A percentile compares a stretch with the other conserved stretches of the same genome.
These are phyloP conservation scores for Sugiyamaella qingdaonensis DNA, from an alignment of 805 yeast species.

Conservation along the genomic window DNA sequence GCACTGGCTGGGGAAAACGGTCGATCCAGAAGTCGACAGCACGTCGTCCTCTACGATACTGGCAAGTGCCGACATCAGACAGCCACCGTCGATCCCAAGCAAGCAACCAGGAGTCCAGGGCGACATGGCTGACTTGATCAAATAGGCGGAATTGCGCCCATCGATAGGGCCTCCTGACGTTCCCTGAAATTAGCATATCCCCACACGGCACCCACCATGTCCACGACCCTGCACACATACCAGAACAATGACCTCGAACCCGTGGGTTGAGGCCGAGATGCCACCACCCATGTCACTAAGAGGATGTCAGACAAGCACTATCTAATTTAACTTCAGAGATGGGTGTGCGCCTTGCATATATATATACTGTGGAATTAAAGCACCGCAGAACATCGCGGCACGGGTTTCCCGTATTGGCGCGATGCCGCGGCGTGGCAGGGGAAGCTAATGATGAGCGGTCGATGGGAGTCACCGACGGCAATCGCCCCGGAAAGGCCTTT, in stretches of 20 bases:
- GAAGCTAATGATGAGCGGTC: too few relatives aligned
- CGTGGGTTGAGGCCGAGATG: not conserved
- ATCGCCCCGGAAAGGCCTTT: too few relatives aligned
- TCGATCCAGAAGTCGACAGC: not conserved
- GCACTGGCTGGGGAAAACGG: constrained; percentile 2
- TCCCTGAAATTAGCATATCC: constrained; percentile 39
- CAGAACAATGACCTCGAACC: constrained; percentile 28
- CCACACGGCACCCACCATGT: not conserved
- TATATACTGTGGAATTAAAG: too few relatives aligned
- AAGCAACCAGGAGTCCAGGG: constrained; percentile 44
- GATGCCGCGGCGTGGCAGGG: too few relatives aligned
- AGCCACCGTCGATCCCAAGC: constrained; percentile 74
- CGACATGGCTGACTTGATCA: constrained; percentile 52
- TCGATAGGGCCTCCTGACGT: constrained; percentile 85
- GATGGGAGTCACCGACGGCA: too few relatives aligned
- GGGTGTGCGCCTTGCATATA: too few relatives aligned
- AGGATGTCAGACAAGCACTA: too few relatives aligned
- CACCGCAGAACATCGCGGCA: too few relatives aligned
- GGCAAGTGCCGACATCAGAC: constrained; percentile 56
- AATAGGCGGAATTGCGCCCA: constrained; percentile 59
- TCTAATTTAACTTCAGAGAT: too few relatives aligned
- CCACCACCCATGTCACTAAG: too few relatives aligned
- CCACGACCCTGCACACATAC: constrained; percentile 20
- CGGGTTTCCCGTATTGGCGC: too few relatives aligned
- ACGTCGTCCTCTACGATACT: constrained; percentile 33